Conservation (phyloP, 257 asterid genomes). For the Cinchona pubescens region DNA sequence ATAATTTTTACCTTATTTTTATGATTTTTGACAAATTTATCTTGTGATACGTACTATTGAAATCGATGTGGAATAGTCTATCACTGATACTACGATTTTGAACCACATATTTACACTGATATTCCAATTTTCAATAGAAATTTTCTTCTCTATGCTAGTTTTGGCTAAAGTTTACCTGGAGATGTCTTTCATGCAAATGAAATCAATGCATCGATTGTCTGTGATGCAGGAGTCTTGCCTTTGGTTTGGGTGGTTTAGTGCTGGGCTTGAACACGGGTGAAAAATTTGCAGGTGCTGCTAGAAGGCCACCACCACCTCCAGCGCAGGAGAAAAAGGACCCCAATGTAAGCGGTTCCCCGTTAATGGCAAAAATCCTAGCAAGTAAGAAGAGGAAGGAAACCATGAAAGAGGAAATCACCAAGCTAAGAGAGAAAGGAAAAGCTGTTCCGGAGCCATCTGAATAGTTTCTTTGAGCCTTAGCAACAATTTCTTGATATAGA, state of each 20-base stretch:
- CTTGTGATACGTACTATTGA: no score
- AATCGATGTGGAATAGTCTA: no score
- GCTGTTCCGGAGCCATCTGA: slow-evolving; percentile 36
- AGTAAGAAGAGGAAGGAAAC: slow-evolving; percentile 91
- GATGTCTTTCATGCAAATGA: no score
- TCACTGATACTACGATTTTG: no score
- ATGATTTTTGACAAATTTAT: no score
- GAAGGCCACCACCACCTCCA: slow-evolving; percentile 85
- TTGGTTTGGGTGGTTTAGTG: slow-evolving; percentile 48
- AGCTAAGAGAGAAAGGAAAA: slow-evolving; percentile 64
- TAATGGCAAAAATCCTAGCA: slow-evolving; percentile 70
- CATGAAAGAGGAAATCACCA: slow-evolving; percentile 64
- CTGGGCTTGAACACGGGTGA: slow-evolving; percentile 35
- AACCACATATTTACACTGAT: no score
- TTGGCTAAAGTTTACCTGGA: no score
- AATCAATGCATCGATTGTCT: background rate
- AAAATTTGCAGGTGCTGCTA: slow-evolving; percentile 56
- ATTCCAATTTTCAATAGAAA: no score
- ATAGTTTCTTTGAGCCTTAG: slow-evolving; percentile 13
- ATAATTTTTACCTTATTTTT: no score
- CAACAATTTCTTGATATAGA: background rate
- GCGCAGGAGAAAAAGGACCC: slow-evolving; percentile 82
- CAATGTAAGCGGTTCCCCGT: slow-evolving; percentile 54
- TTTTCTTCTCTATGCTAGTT: no score
- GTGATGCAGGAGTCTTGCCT: slow-evolving; percentile 51